Conservation (phyloP, 805 yeast genomes). For the Saturnispora hagleri region DNA sequence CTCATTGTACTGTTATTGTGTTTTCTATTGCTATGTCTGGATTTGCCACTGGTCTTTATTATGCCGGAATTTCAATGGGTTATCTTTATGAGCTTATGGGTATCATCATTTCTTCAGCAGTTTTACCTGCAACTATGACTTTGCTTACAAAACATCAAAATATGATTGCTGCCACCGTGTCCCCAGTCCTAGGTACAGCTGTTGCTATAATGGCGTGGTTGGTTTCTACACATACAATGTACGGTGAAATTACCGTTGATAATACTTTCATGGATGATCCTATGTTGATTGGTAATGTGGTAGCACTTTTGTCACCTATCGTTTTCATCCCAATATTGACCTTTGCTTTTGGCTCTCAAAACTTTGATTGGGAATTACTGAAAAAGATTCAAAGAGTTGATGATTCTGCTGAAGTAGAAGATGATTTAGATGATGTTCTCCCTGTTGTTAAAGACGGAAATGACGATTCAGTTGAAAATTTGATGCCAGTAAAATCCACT, state of each 20-base stretch:
- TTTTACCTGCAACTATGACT: constrained; percentile 63
- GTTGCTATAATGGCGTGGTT: constrained; percentile 68
- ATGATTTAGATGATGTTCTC: constrained; percentile 16
- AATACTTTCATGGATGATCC: constrained; percentile 74
- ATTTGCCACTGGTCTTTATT: constrained; percentile 71
- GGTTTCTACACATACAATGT: constrained; percentile 37
- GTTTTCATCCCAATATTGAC: constrained; percentile 61
- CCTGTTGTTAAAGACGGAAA: background rate
- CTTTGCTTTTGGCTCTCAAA: constrained; percentile 52
- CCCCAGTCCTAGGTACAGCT: constrained; percentile 74
- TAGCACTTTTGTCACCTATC: constrained; percentile 67
- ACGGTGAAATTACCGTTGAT: constrained; percentile 37
- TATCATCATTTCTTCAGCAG: constrained; percentile 79
- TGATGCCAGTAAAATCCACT: constrained; percentile 23
- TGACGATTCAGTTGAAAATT: constrained; percentile 22
- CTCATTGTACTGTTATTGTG: constrained; percentile 56
- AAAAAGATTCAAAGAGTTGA: constrained; percentile 57
- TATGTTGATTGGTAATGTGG: constrained; percentile 79
- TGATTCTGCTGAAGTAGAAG: constrained; percentile 55
- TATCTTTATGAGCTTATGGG: constrained; percentile 86
- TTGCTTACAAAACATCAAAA: constrained; percentile 59
- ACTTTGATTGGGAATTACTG: constrained; percentile 64
- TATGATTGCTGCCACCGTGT: constrained; percentile 53
- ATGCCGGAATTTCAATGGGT: constrained; percentile 81
- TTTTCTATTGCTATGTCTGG: constrained; percentile 65